Conservation (phyloP, 2,329 filamentous ascomycete genomes). For the Elsinoe ampelina region DNA sequence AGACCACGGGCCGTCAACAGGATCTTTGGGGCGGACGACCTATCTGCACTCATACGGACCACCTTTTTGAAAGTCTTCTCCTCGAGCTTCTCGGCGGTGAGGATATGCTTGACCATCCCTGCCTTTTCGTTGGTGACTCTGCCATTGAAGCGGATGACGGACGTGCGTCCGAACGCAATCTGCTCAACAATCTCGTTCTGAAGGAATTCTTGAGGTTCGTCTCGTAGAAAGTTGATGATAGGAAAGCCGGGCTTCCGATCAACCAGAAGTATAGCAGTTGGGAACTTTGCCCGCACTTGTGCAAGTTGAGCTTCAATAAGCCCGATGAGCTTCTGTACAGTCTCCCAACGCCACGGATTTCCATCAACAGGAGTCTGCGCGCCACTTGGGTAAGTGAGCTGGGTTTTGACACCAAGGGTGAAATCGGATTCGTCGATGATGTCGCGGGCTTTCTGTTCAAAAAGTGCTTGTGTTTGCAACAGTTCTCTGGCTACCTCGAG, state of each 20-base stretch:
- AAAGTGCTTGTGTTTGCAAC: conserved; percentile 43
- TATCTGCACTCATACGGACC: not conserved
- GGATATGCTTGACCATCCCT: conserved; percentile 14
- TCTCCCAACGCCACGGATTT: conserved; percentile 33
- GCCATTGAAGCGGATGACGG: not conserved
- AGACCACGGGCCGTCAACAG: conserved; percentile 55
- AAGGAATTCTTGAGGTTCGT: conserved; percentile 28
- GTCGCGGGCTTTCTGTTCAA: conserved; percentile 46
- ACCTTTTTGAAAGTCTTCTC: not conserved
- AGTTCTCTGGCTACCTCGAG: conserved; percentile 37
- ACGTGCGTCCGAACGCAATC: conserved; percentile 25
- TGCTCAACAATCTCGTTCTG: conserved; percentile 24
- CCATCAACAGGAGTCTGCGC: conserved; percentile 32
- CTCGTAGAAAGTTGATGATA: conserved; percentile 46
- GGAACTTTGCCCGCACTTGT: conserved; percentile 32
- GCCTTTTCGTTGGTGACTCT: not conserved
- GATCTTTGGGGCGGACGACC: not conserved
- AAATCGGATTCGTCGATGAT: conserved; percentile 54
- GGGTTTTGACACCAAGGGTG: conserved; percentile 33
- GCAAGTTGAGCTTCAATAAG: conserved; percentile 24
- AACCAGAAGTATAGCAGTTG: conserved; percentile 43
- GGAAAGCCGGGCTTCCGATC: conserved; percentile 41
- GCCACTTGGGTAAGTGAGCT: conserved; percentile 38
- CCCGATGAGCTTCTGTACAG: conserved; percentile 29
- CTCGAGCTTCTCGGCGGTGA: not conserved